Evolutionary conservation across 2,329 filamentous ascomycete species (phyloP).

Genomic region (Cercospora janseana): DNA sequence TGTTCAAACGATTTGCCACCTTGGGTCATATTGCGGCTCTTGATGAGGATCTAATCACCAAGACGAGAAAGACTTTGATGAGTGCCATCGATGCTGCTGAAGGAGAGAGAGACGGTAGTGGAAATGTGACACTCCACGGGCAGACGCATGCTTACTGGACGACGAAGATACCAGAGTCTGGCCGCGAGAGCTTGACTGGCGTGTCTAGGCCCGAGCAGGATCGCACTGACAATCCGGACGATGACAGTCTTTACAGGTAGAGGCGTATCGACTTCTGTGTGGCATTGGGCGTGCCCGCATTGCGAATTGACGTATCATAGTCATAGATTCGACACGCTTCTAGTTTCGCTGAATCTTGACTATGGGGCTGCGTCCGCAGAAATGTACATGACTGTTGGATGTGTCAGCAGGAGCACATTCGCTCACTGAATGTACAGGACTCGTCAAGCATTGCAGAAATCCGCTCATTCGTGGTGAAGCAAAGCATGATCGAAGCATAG

Average conservation of each 20-base stretch:
- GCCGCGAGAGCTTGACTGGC: slow-evolving; percentile 26
- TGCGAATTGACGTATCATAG: too few relatives aligned
- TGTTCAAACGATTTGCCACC: slow-evolving; percentile 65
- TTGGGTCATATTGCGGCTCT: slow-evolving; percentile 67
- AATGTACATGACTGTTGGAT: slow-evolving; percentile 75
- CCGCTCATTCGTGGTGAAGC: too few relatives aligned
- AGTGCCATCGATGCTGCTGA: slow-evolving; percentile 54
- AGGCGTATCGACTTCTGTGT: too few relatives aligned
- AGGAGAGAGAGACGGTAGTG: slow-evolving; percentile 59
- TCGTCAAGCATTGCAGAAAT: too few relatives aligned
- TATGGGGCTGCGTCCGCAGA: slow-evolving; percentile 52
- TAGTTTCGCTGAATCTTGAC: background rate
- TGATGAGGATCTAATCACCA: slow-evolving; percentile 50
- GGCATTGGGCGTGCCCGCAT: too few relatives aligned
- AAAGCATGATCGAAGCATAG: too few relatives aligned
- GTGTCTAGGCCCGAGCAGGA: slow-evolving; percentile 22
- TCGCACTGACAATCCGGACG: slow-evolving; percentile 2
- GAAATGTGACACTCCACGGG: slow-evolving; percentile 64
- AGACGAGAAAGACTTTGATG: slow-evolving; percentile 54
- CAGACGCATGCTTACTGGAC: slow-evolving; percentile 65
- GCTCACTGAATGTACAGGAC: too few relatives aligned
- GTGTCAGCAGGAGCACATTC: too few relatives aligned
- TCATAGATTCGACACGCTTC: background rate
- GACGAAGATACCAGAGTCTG: slow-evolving; percentile 41
- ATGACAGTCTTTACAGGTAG: slow-evolving; percentile 1